phyloP scores from a whole-genome alignment of 1,139 yeast species.

The Suhomyces chickasaworum region DNA sequence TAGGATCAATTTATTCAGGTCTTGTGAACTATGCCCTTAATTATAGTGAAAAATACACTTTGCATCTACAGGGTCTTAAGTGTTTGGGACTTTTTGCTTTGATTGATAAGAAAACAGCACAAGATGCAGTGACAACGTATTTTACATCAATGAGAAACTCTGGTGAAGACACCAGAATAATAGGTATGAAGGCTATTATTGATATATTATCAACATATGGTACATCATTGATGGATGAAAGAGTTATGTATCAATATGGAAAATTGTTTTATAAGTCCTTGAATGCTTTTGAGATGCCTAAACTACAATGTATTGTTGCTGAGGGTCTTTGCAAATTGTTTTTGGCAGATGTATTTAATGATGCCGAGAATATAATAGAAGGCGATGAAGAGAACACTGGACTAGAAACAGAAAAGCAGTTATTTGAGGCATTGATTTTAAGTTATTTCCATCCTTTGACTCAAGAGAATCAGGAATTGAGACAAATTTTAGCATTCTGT shows the following conservation, averaged over 20 bases:
- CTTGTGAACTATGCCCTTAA: constrained; percentile 83
- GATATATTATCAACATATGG: constrained; percentile 84
- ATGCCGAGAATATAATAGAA: constrained; percentile 32
- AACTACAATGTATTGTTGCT: constrained; percentile 77
- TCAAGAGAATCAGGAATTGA: constrained; percentile 61
- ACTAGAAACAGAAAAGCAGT: constrained; percentile 35
- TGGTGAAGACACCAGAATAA: constrained; percentile 59
- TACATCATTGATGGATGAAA: constrained; percentile 58
- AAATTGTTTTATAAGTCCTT: constrained; percentile 65
- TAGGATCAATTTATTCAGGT: constrained; percentile 73
- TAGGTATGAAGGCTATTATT: constrained; percentile 69
- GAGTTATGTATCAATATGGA: constrained; percentile 46
- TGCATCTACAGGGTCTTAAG: constrained; percentile 66
- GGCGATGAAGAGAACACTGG: constrained; percentile 25
- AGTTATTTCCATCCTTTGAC: constrained; percentile 76
- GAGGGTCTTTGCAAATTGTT: constrained; percentile 85
- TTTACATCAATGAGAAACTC: constrained; percentile 20
- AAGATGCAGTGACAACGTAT: constrained; percentile 20
- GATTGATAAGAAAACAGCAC: constrained; percentile 48
- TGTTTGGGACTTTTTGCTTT: constrained; percentile 83
- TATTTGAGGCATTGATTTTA: constrained; percentile 70
- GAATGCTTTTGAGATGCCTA: constrained; percentile 57
- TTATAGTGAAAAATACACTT: constrained; percentile 56
- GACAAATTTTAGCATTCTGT: constrained; percentile 85
- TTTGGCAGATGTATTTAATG: constrained; percentile 73